Percentiles rank a stretch among this genome's conserved stretches.
These are phyloP conservation scores for Paramyrothecium sp. DNA, from an alignment of 2,329 filamentous ascomycete species.

Conservation along the genomic window DNA sequence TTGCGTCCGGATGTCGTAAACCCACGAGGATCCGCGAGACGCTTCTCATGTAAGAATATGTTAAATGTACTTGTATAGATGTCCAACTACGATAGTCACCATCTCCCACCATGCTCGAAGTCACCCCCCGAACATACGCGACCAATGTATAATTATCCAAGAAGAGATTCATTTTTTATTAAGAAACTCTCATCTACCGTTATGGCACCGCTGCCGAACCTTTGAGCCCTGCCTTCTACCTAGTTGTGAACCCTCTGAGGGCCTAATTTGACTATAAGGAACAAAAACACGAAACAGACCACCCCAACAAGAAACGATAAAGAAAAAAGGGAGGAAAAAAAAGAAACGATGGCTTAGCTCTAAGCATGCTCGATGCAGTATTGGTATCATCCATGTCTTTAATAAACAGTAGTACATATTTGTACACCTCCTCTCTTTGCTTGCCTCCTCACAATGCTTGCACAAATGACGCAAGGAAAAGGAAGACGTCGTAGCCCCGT, in stretches of 20 bases:
- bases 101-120: no score
- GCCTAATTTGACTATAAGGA: background rate
- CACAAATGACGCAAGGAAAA: conserved; percentile 6
- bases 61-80: no score
- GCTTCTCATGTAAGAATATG: no score
- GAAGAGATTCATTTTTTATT: background rate
- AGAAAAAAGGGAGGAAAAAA: conserved; percentile 13
- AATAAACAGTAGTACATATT: conserved; percentile 24
- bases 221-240: no score
- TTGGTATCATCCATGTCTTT: conserved; percentile 42
- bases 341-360: conserved; percentile 20
- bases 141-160: background rate
- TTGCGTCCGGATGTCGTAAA: no score
- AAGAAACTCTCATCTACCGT: background rate
- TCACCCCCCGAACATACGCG: no score
- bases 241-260: no score
- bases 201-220: background rate
- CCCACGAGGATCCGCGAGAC: no score
- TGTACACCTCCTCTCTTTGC: conserved; percentile 15
- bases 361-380: conserved; percentile 35
- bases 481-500: background rate
- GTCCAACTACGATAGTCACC: no score
- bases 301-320: conserved; percentile 13
- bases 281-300: conserved; percentile 5
- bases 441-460: conserved; percentile 8